Base-by-base conservation (phyloP, 2,329 filamentous ascomycete species). In the Venturia aucupariae region DNA sequence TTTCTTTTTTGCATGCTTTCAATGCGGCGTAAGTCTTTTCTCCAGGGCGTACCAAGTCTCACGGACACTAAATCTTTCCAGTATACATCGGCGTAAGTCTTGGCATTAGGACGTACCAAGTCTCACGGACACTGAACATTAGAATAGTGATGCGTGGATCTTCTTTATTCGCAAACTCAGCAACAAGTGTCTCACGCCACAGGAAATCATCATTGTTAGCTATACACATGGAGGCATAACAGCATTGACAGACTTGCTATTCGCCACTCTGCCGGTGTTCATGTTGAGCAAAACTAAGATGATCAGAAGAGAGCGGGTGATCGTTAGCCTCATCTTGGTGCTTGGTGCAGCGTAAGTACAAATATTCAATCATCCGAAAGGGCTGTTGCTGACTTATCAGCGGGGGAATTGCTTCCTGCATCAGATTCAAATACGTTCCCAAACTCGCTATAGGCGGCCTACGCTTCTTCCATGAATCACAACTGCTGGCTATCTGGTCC, bases 201-300 rank as follows among this genome's bases (percentile, higher is more conserved):
- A 32, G 42, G 17, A 48, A 24, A 46, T 63, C 24, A 27, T 67
- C 3, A 65, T n/a, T 27, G 35, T 67, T 41, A 59, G 24, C 32
- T 68, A 67, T 60, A 61, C 54, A 10, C 66, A 67, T 35, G 66
- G 71, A 7, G 70, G 71, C 59, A 67, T 78, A 51, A 76, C 76
- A 57, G 73, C 75, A 30, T 17, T 71, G 13, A 76, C 75, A 2
- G 73, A 77, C 67, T 71, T 70, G 67, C 65, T 71, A 61, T 70
- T 76, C 48, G 73, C 72, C 30, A 68, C 75, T 19, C 72, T 80
- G 7, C 78, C 78, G 1, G 71, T 74, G 5, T 69, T 74, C 41
- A 67, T 79, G 30, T 69, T 80, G 57, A 75, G 73, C 68, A 73
- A 75, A 24, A 71, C 76, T 11, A 72, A 76, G 57, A 75, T 80